Base-by-base conservation (phyloP, 78 protist genomes). In the Dictyostelium firmibasis region DNA sequence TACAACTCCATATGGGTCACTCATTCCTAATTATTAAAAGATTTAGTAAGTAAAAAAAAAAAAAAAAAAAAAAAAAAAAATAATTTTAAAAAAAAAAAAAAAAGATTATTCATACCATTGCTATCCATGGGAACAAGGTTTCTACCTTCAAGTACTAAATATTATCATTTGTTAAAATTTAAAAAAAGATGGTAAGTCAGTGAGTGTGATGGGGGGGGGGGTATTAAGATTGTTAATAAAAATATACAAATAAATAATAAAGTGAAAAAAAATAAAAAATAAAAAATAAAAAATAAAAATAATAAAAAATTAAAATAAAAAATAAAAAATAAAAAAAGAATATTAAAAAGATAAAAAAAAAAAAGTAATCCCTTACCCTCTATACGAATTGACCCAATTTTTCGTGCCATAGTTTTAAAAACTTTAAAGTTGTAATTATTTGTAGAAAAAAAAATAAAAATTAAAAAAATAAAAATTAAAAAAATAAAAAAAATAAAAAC, bases 1-100 rank as follows among this genome's bases (percentile, higher is more conserved):
- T 8, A 89, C 57, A 4, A 89, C 86, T 33, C 94, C 81, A 81
- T 89, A 89, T 47, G 94, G 94, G 36, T 89, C 94, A 43, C 87
- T 43, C 86, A 57, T 81, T 72, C 20, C 86, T 64, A 13, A n/a
- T 53, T n/a, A n/a, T 64, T 64, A 9, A n/a, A 8, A 7, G 6
- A 62, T 7, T 8, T n/a, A n/a, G 7, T n/a, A n/a, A 62, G 6
- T 8, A 57, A 57, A 20, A 57, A 2, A 20, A 57, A 57, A 57
- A 57, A 57, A 3, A 62, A n/a, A 62, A 0, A 8, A 0, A n/a
- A n/a, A 62, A 5, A 10, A 78, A 11, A 16, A 4, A 16, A 35
- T 18, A 9, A 78, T 23, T 10, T 36, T 20, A 6, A 35, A 4
- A 23, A 3, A 35, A 3, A 33, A n/a, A n/a, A 78, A 13, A 36